Evolutionary conservation across 768 basidiomycete genomes (phyloP), one percentile per base, ranked within the genome.

Genomic region (Calocybe gangraenosa): DNA sequence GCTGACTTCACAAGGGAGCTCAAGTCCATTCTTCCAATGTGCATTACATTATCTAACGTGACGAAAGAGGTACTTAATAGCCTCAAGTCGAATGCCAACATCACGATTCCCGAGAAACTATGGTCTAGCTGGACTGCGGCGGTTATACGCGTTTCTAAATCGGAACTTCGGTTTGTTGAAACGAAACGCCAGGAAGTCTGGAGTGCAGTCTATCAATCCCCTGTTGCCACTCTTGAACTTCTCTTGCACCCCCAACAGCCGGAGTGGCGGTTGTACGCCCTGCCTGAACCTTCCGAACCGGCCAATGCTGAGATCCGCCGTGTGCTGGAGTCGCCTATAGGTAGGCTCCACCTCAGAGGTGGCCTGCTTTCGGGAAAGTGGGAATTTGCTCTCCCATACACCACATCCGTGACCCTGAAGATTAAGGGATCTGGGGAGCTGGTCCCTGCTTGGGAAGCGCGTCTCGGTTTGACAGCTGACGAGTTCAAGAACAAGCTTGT

Each of bases 131-230:
- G 92, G 92, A 69, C 68, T 37, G 66, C 68, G 14, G 85, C 89
- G 7, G 83, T 87, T 6, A 48, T 82, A 14, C 73, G 75, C 13
- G 84, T 81, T 5, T 67, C 73, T 0, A 46, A 58, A n/a, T 70
- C 71, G 14, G 84, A 90, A 52, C 75, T 95, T 39, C 82, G 85
- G 32, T 97, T 94, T 60, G 79, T 84, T 13, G 85, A 88, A 52
- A 74, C 88, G 32, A 92, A 88, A 62, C 84, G 94, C 22, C 92
- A 94, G 61, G 84, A 88, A 49, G 79, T 84, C 23, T 97, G 94
- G 94, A 80, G 78, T 18, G 89, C 78, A 1, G 68, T 82, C 15
- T 96, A 87, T 64, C 79, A 82, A 53, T 87, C 89, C 0, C 68
- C 84, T 0, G 61, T 71, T 2, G 92, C 85, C 8, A 68, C 64